Conservation (phyloP, 345 rosid species). For the Eucalyptus caleyi region DNA sequence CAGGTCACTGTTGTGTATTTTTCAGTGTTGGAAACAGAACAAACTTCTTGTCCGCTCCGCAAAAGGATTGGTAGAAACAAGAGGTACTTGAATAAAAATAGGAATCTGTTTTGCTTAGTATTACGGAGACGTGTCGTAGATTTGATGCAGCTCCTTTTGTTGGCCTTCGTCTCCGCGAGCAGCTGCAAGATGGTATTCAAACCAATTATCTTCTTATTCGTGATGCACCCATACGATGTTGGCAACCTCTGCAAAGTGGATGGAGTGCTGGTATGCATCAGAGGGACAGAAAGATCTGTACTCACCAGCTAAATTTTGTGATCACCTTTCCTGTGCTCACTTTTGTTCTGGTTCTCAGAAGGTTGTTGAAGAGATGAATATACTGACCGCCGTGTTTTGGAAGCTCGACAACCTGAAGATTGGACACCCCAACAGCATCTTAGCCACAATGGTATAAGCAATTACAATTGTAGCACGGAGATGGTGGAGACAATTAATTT, state of each 20-base stretch:
- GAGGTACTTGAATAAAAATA: neutral
- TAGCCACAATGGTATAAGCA: conserved; percentile 34
- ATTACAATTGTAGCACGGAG: conserved; percentile 32
- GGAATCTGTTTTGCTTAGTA: neutral
- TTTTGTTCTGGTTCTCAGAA: conserved; percentile 6
- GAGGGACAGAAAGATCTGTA: neutral
- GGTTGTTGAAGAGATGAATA: conserved; percentile 44
- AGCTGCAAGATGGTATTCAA: conserved; percentile 38
- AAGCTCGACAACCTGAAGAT: conserved; percentile 31
- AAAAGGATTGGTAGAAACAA: neutral
- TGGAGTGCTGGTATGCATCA: conserved; percentile 18
- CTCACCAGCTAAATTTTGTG: neutral
- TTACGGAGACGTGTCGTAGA: neutral
- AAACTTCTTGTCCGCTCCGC: neutral
- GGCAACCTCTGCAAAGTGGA: conserved; percentile 45
- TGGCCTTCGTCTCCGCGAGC: conserved; percentile 32
- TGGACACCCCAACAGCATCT: conserved; percentile 20
- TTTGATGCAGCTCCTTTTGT: conserved; percentile 3
- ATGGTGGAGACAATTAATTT: conserved; percentile 29
- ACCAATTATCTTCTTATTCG: conserved; percentile 35
- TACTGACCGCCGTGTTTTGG: conserved; percentile 31
- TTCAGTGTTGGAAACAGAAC: neutral
- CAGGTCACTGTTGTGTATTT: neutral
- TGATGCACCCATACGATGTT: conserved; percentile 39
- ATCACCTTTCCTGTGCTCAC: neutral